Base-by-base conservation (phyloP, 2,329 filamentous ascomycete species). In the Nigrograna mackinnonii region DNA sequence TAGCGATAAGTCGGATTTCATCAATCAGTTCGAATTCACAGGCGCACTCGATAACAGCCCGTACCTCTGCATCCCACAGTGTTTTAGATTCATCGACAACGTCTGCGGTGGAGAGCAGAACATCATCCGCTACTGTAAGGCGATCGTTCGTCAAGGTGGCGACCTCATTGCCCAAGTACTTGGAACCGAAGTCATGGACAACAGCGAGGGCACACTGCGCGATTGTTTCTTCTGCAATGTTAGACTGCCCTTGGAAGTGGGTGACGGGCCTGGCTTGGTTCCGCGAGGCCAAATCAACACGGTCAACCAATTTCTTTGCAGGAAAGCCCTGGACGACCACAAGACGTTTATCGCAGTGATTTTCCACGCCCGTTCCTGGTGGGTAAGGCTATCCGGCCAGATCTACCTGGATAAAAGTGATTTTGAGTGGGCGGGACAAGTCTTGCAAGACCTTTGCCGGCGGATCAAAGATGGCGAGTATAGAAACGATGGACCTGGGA, bases 391-490 rank as follows among this genome's bases (percentile, higher is more conserved):
- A 35, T 91, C 86, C 61, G 89, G 82, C 12, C 90, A 96, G 74
- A 79, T 94, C 0, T 97, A 92, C 63, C 69, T 96, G n/a, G 89
- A 89, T 19, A 64, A 85, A 50, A 76, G 76, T 9, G 91, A 96
- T 66, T 96, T 94, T 60, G 80, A 86, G 62, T 89, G 81, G 79
- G 78, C 79, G 4, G 88, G 77, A 0, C 61, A 73, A 37, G 71
- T 79, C 6, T 65, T 94, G 57, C 79, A 80, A 60, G 69, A 73
- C 22, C 54, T 87, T 4, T 83, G 79, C 56, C 72, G 73, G 31
- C 68, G 76, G 51, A 77, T 79, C 22, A 70, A 68, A 30, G 69
- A 66, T 34, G 74, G 72, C 4, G 76, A 78, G 44, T 67, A 59
- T 58, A 36, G n/a, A n/a, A n/a, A n/a, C n/a, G n/a, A n/a, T n/a